Percentiles rank a stretch among this genome's conserved stretches.
phyloP scores from a whole-genome alignment of 176 grass and related monocot species.

The Triticum monococcum region DNA sequence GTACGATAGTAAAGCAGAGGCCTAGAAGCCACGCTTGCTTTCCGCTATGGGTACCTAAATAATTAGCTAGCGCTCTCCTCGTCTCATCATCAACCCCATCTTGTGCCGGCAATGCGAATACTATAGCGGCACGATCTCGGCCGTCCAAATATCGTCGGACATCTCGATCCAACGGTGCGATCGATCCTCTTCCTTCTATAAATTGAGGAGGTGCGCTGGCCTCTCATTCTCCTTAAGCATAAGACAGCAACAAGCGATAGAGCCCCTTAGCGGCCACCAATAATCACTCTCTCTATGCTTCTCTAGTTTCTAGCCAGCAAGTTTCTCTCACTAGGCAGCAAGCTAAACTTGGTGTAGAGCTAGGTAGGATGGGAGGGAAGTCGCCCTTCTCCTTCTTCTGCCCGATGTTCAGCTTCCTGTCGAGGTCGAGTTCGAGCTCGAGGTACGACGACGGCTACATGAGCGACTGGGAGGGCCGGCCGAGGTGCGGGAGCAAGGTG shows the following conservation, averaged over 20 bases:
- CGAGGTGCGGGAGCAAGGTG: constrained; percentile 52
- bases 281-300: background rate
- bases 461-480: constrained; percentile 43
- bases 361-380: constrained; percentile 48
- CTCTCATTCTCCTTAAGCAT: constrained; percentile 13
- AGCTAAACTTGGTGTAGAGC: background rate
- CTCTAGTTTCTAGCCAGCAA: background rate
- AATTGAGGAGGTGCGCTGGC: constrained; percentile 28
- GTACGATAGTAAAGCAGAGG: constrained; percentile 36
- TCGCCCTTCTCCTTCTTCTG: constrained; percentile 55
- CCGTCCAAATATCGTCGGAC: constrained; percentile 5
- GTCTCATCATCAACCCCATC: constrained; percentile 6
- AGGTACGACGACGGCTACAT: constrained; percentile 56
- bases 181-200: constrained; percentile 19
- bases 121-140: constrained; percentile 17
- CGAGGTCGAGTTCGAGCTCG: constrained; percentile 28
- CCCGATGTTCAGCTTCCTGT: constrained; percentile 63
- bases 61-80: background rate
- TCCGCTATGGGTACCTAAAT: background rate
- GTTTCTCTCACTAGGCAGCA: background rate
- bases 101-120: background rate
- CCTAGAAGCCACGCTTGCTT: constrained; percentile 40
- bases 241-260: background rate
- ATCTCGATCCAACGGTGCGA: background rate
- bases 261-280: background rate